Conservation (phyloP, 495 filamentous ascomycete species). For the Viridothelium virens region DNA sequence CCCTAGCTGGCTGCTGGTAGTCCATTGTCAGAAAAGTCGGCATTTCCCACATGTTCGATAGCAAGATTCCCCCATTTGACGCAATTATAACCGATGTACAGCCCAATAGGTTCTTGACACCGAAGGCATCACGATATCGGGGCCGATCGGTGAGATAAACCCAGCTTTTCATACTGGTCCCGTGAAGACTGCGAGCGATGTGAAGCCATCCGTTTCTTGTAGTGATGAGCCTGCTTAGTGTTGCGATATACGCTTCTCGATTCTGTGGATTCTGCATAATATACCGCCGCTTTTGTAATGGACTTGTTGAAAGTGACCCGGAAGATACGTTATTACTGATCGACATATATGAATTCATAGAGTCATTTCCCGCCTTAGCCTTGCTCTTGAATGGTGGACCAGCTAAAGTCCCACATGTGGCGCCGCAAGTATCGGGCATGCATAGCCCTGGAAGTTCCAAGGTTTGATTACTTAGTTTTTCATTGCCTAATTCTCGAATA, state of each 20-base stretch:
- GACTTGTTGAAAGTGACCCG: not conserved
- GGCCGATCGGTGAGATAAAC: not conserved
- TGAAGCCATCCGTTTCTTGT: not conserved
- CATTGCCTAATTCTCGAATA: too few relatives aligned
- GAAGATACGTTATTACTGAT: not conserved
- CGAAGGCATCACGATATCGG: not conserved
- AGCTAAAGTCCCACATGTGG: not conserved
- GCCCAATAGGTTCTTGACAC: not conserved
- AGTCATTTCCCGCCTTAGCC: not conserved
- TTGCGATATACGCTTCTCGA: not conserved
- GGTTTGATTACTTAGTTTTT: too few relatives aligned
- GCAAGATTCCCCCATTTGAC: not conserved
- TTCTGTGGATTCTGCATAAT: not conserved
- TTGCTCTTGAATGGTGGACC: not conserved
- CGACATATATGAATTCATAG: not conserved
- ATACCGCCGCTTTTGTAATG: not conserved
- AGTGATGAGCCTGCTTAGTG: not conserved
- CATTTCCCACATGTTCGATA: not conserved
- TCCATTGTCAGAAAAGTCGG: not conserved
- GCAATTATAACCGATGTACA: conserved; percentile 1
- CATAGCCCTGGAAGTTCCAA: not conserved
- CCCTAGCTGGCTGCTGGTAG: not conserved
- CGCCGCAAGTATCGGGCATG: not conserved
- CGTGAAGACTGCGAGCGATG: not conserved
- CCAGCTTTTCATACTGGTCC: not conserved